Evolutionary conservation across 1,284 basidiomycete genomes (phyloP), one percentile per base, ranked within the genome.

Genomic region (Phenoliferia sp.): DNA sequence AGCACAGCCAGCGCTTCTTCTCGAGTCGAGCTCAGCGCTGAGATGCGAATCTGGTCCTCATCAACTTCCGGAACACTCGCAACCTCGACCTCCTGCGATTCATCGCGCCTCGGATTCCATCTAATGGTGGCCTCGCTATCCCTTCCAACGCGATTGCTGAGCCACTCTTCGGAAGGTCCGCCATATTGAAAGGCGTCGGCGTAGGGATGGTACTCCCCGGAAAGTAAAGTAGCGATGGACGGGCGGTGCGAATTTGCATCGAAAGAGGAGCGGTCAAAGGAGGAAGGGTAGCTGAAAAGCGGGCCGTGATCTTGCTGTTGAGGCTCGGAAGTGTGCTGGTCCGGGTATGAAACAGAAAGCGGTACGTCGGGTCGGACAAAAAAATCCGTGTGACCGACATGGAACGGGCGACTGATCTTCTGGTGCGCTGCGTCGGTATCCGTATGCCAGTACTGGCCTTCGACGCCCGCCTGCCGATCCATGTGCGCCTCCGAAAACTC

Each of bases 321-420:
- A 17, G 56, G 19, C 29, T 33, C 32, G 56, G 26, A 33, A 2
- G 28, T 29, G 26, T 33, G 28, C 15, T 9, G 10, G 50, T 12
- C 50, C 15, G 55, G 15, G 29, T 29, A 31, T 6, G 28, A 26
- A 15, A 26, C 29, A 33, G 55, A 34, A 29, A 66, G 59, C 3
- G 68, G 55, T 2, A 31, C 36, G 12, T 16, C 31, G 2, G 65
- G 69, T 2, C n/a, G 2, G 1, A 26, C 2, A 59, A 67, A 70
- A 33, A 62, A 64, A n/a, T 61, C 54, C 17, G 59, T 59, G 33
- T 61, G 32, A 12, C 59, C 64, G 56, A 69, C 48, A 54, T 69
- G 68, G 36, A 57, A 69, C 32, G 32, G 31, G 17, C 28, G 22
- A 4, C 31, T 34, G 12, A 19, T 19, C 56, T 17, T 33, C 12